Evolutionary conservation across 2,329 filamentous ascomycete genomes (phyloP).

Genomic region (Penicillium sp.): DNA sequence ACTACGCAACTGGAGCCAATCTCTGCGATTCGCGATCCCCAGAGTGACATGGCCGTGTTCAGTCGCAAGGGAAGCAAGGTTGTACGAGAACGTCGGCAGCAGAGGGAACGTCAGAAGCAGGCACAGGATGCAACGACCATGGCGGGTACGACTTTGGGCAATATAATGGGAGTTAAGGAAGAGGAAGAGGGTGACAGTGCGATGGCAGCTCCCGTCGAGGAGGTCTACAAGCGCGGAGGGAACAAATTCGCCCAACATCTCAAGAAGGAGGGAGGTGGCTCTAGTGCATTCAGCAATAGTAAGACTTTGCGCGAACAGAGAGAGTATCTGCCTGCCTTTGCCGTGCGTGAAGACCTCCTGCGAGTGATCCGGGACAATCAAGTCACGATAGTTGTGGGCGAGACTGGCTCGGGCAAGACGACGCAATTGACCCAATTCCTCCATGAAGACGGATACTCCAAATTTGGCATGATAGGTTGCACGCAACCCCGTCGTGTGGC

Average conservation of each 20-base stretch:
- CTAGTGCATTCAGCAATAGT: constrained; percentile 87
- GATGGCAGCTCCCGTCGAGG: constrained; percentile 66
- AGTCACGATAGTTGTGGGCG: constrained; percentile 91
- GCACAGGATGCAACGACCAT: constrained; percentile 92
- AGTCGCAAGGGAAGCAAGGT: constrained; percentile 91
- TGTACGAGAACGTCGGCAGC: constrained; percentile 83
- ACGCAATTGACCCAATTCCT: constrained; percentile 96
- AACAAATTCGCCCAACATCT: constrained; percentile 86
- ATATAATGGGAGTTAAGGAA: constrained; percentile 92
- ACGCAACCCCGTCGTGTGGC: constrained; percentile 95
- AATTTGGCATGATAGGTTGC: constrained; percentile 84
- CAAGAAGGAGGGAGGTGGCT: constrained; percentile 73
- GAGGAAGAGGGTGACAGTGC: constrained; percentile 76
- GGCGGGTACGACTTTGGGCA: constrained; percentile 84
- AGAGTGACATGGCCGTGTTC: constrained; percentile 98
- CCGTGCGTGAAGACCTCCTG: constrained; percentile 86
- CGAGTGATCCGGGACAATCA: constrained; percentile 94
- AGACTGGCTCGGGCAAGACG: constrained; percentile 96
- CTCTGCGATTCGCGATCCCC: constrained; percentile 82
- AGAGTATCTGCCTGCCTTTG: constrained; percentile 91
- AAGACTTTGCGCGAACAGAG: constrained; percentile 87
- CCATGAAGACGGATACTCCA: constrained; percentile 89
- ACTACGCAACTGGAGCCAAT: constrained; percentile 96
- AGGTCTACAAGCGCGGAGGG: constrained; percentile 54
- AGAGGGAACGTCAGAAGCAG: constrained; percentile 87